Conservation (phyloP, 1,139 yeast species). For the Spencermartinsiella ligniputridi region DNA sequence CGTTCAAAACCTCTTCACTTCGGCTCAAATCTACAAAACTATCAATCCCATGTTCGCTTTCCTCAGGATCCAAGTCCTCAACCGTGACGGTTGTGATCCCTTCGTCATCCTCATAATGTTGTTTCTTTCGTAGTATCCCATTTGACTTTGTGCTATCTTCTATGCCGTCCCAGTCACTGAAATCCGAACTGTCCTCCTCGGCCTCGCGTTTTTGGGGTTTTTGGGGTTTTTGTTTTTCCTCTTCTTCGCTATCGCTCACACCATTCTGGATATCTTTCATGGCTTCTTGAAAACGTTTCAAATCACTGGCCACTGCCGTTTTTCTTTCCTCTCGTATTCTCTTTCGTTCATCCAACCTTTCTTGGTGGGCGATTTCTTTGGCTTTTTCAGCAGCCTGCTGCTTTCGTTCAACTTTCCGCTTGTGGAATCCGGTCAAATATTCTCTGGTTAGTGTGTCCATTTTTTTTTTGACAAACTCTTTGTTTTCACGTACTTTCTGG, state of each 20-base stretch:
- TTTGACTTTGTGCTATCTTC: slow-evolving; percentile 25
- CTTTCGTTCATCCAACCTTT: slow-evolving; percentile 72
- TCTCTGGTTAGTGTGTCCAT: slow-evolving; percentile 49
- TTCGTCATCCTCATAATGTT: slow-evolving; percentile 32
- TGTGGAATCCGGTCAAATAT: slow-evolving; percentile 91
- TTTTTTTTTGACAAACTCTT: too few relatives aligned
- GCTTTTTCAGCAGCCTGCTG: slow-evolving; percentile 74
- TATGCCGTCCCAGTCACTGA: slow-evolving; percentile 36
- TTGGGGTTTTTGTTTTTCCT: slow-evolving; percentile 18
- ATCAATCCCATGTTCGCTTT: slow-evolving; percentile 17
- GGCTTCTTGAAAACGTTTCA: slow-evolving; percentile 54
- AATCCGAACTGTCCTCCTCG: slow-evolving; percentile 19
- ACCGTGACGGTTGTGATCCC: slow-evolving; percentile 28
- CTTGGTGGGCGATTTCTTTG: slow-evolving; percentile 71
- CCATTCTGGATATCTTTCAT: slow-evolving; percentile 44
- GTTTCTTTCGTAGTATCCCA: slow-evolving; percentile 67
- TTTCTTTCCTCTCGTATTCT: slow-evolving; percentile 65
- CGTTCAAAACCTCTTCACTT: slow-evolving; percentile 33
- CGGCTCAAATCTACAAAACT: slow-evolving; percentile 28
- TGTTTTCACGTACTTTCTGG: slow-evolving; percentile 42
- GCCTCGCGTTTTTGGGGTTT: slow-evolving; percentile 1
- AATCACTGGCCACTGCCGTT: slow-evolving; percentile 56
- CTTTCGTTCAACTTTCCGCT: slow-evolving; percentile 81
- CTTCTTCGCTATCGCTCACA: slow-evolving; percentile 22
- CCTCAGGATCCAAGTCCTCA: slow-evolving; percentile 25